Evolutionary conservation across 495 filamentous ascomycete species (phyloP).

Genomic region (Podospora bellae-mahoneyi): DNA sequence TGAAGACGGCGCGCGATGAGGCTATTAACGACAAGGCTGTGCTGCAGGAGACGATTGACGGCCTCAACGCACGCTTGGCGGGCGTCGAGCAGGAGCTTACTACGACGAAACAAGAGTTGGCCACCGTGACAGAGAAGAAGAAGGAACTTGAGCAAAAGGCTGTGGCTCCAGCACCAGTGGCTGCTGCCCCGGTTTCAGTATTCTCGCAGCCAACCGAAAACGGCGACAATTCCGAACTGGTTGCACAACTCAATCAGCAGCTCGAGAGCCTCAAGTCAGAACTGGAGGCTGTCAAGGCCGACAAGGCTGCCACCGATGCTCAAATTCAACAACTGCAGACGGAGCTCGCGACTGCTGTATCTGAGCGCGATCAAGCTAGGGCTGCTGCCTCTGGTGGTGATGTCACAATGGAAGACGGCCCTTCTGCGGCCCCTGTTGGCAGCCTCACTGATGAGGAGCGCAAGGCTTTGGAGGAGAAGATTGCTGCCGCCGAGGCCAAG

Average conservation of each 20-base stretch:
- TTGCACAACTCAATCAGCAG: conserved; percentile 68
- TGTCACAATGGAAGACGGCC: conserved; percentile 35
- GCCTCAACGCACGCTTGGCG: conserved; percentile 34
- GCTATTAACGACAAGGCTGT: conserved; percentile 37
- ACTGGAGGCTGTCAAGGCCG: conserved; percentile 39
- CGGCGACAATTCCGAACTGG: conserved; percentile 20
- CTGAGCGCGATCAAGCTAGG: conserved; percentile 48
- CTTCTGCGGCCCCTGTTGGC: conserved; percentile 16
- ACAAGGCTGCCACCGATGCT: conserved; percentile 39
- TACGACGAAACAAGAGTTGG: conserved; percentile 35
- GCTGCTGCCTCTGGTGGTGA: conserved; percentile 34
- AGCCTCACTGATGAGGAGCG: conserved; percentile 49
- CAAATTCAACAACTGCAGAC: conserved; percentile 46
- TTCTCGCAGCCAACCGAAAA: conserved; percentile 14
- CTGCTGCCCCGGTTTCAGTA: conserved; percentile 12
- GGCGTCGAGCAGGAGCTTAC: conserved; percentile 39
- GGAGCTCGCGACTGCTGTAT: conserved; percentile 41
- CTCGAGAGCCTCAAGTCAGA: conserved; percentile 43
- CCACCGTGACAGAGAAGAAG: conserved; percentile 37
- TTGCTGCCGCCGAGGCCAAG: conserved; percentile 44
- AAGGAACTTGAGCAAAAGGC: conserved; percentile 31
- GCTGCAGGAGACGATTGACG: conserved; percentile 34
- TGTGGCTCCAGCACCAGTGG: conserved; percentile 12
- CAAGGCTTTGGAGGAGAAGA: conserved; percentile 49
- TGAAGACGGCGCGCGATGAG: conserved; percentile 43